Conservation (phyloP, 345 rosid genomes). For the Viola odorata region DNA sequence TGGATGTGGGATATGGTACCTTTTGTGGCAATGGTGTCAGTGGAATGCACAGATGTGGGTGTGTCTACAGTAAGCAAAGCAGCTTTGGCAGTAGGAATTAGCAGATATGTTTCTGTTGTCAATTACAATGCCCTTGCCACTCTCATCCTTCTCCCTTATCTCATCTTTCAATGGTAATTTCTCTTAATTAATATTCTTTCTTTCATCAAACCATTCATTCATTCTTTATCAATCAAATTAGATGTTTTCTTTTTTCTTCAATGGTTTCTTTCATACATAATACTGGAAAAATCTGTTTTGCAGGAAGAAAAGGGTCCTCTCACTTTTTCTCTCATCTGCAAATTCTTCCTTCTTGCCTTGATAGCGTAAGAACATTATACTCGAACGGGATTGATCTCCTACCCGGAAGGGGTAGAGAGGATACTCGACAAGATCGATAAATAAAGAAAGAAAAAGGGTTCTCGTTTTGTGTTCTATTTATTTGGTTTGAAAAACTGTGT, state of each 20-base stretch:
- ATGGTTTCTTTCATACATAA: no score
- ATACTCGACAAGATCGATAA: no score
- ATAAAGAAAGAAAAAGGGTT: no score
- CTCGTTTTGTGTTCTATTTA: no score
- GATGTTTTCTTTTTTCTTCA: no score
- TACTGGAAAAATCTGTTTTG: neutral
- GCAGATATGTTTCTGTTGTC: slow-evolving; percentile 44
- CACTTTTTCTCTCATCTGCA: slow-evolving; percentile 20
- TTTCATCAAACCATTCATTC: neutral
- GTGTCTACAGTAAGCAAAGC: slow-evolving; percentile 36
- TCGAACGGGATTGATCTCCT: no score
- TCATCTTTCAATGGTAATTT: slow-evolving; percentile 32
- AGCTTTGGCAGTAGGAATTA: slow-evolving; percentile 46
- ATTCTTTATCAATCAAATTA: no score
- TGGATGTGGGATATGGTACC: slow-evolving; percentile 16
- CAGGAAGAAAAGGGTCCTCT: slow-evolving; percentile 34
- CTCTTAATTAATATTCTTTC: neutral
- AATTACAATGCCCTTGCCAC: slow-evolving; percentile 45
- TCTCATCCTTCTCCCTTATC: slow-evolving; percentile 38
- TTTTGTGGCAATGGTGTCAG: slow-evolving; percentile 41
- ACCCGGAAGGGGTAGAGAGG: no score
- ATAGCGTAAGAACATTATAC: slow-evolving; percentile 24
- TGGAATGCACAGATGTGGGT: slow-evolving; percentile 42
- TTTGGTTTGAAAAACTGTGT: neutral
- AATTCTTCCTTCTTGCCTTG: slow-evolving; percentile 37